Base-by-base conservation (phyloP, 805 yeast genomes). In the Myxozyma geophila region DNA sequence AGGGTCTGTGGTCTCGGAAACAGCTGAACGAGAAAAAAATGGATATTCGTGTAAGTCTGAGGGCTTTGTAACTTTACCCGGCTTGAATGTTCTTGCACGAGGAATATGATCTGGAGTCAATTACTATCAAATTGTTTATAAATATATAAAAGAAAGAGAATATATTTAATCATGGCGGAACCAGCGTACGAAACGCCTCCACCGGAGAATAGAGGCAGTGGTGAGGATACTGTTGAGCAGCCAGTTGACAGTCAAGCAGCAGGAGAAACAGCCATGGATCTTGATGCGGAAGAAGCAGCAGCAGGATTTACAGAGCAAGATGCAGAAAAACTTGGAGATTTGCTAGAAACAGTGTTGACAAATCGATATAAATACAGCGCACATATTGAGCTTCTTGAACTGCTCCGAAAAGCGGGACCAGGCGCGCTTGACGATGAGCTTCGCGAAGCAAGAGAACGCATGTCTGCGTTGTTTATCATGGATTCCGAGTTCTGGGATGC, bases 371-470 rank as follows among this genome's bases (percentile, higher is more conserved):
- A 58, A 12, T 57, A 57, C 37, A 51, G 41, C 28, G 36, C 49
- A 13, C 68, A 66, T n/a, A 13, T 52, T 13, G 63, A 60, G 33
- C 46, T 64, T 17, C 49, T 66, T 15, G 36, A 19, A n/a, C 52
- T 66, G 2, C 50, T 65, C 1, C 49, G 55, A 21, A 56, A 36
- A 23, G 64, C 65, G 0, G 69, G 69, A 2, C 40, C 60, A 9
- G 58, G 59, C 12, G 59, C 44, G 3, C 44, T 66, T 8, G 59
- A 28, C 3, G 68, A 60, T 19, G 69, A 66, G 37, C 58, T 66
- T 8, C 54, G 52, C 21, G 65, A 59, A 13, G 66, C 51, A 13
- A 50, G 67, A 12, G 44, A 53, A 50, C 58, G 64, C 7, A 33
- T 65, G 33, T 36, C 65, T 21, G 50, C 33, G 7, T 15, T 58